Evolutionary conservation across 2,329 filamentous ascomycete genomes (phyloP).

Genomic region (Sporothrix globosa): DNA sequence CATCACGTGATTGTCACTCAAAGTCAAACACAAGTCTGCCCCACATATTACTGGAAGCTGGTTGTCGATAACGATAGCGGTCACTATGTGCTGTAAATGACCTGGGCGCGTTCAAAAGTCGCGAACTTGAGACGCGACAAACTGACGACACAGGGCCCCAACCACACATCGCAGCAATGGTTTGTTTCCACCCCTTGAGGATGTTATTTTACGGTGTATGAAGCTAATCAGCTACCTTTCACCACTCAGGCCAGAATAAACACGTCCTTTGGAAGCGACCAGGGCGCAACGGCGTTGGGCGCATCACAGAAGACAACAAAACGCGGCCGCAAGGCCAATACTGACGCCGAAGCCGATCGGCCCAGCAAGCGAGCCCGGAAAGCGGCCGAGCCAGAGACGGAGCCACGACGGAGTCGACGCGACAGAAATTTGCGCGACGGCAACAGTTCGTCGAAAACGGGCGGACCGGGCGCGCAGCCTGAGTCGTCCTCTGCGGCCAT

Average conservation of each 20-base stretch:
- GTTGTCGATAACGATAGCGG: constrained; percentile 19
- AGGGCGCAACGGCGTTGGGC: neutral
- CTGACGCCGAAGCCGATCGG: neutral
- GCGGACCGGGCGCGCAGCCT: neutral
- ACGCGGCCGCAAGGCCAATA: neutral
- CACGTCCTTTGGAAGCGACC: constrained; percentile 23
- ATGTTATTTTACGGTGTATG: neutral
- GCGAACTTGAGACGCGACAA: constrained; percentile 22
- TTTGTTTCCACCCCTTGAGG: neutral
- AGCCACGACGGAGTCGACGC: constrained; percentile 34
- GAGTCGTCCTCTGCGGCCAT: neutral
- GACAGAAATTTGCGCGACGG: constrained; percentile 35
- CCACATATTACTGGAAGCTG: neutral
- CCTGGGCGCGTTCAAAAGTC: constrained; percentile 9
- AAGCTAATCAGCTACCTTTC: neutral
- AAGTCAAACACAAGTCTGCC: neutral
- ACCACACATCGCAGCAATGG: constrained; percentile 19
- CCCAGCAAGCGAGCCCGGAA: constrained; percentile 28
- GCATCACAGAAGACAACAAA: constrained; percentile 23
- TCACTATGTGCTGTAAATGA: constrained; percentile 6
- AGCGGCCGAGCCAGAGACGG: neutral
- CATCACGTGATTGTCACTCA: neutral
- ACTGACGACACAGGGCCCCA: neutral
- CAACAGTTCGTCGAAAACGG: constrained; percentile 20
- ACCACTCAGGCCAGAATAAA: constrained; percentile 30